These are phyloP conservation scores for Fraxinus ornus DNA, from an alignment of 305 asterid species.

Conservation along the genomic window DNA sequence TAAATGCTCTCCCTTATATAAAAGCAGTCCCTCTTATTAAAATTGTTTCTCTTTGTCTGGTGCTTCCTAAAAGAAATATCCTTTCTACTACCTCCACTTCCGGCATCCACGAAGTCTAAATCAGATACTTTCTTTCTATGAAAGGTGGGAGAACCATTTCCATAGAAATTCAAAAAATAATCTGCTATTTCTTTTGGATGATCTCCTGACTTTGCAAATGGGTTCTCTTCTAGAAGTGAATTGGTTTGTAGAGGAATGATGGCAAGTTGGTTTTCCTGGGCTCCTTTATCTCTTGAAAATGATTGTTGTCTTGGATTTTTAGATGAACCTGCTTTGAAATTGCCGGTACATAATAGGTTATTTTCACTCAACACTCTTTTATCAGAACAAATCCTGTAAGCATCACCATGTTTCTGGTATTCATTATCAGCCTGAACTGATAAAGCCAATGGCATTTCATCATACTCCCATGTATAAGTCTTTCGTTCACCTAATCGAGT, in stretches of 20 bases:
- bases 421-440: conserved; percentile 76
- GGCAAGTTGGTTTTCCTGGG: conserved; percentile 31
- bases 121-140: conserved; percentile 42
- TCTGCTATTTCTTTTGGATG: conserved; percentile 45
- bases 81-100: conserved; percentile 33
- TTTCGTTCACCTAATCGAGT: conserved; percentile 66
- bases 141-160: conserved; percentile 40
- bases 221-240: conserved; percentile 28
- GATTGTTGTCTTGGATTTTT: conserved; percentile 19
- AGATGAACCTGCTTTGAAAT: conserved; percentile 21
- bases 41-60: conserved; percentile 31
- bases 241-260: conserved; percentile 28
- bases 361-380: conserved; percentile 24
- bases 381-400: conserved; percentile 22
- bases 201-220: conserved; percentile 37
- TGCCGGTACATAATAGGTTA: conserved; percentile 17
- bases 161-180: conserved; percentile 51
- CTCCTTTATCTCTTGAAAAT: conserved; percentile 14
- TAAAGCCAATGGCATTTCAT: conserved; percentile 48
- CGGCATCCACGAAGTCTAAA: conserved; percentile 42
- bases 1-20: conserved; percentile 78
- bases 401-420: conserved; percentile 32
- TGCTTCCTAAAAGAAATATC: conserved; percentile 38
- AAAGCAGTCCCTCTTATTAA: conserved; percentile 39
- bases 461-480: conserved; percentile 36